A percentile compares a stretch with the other conserved stretches of the same genome.
phyloP scores from a whole-genome alignment of 495 filamentous ascomycete genomes.

The Aspergillus haitiensis region DNA sequence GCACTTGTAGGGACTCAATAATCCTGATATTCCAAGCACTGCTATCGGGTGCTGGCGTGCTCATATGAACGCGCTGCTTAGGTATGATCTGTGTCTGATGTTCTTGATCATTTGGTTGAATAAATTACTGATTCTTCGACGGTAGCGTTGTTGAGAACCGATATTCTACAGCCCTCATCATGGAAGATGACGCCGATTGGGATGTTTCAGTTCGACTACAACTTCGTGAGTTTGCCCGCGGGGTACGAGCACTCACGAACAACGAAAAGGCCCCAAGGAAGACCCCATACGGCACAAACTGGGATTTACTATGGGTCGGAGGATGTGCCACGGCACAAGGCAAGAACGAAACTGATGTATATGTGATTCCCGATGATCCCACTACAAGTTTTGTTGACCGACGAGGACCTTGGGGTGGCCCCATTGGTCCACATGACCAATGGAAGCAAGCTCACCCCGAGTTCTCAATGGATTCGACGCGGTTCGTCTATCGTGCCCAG shows the following conservation, averaged over 20 bases:
- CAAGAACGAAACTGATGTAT: constrained; percentile 28
- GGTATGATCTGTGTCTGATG: constrained; percentile 17
- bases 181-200: constrained; percentile 63
- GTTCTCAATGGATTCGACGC: constrained; percentile 32
- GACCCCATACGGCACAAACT: constrained; percentile 56
- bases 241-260: constrained; percentile 29
- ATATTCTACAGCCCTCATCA: constrained; percentile 51
- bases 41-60: constrained; percentile 40
- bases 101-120: background rate
- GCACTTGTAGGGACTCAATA: constrained; percentile 7
- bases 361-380: constrained; percentile 36
- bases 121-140: background rate
- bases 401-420: constrained; percentile 23
- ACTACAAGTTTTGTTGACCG: constrained; percentile 24
- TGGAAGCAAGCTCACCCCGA: constrained; percentile 26
- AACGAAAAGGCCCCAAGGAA: constrained; percentile 33
- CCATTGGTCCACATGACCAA: constrained; percentile 22
- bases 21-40: constrained; percentile 11
- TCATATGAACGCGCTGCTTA: constrained; percentile 37
- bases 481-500: constrained; percentile 32
- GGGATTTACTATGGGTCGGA: constrained; percentile 59
- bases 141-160: constrained; percentile 42
- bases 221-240: constrained; percentile 48
- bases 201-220: constrained; percentile 52
- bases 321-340: constrained; percentile 42